A percentile compares a stretch with the other conserved stretches of the same genome.
phyloP scores from a whole-genome alignment of 495 filamentous ascomycete species.

The Aspergillus panamensis region DNA sequence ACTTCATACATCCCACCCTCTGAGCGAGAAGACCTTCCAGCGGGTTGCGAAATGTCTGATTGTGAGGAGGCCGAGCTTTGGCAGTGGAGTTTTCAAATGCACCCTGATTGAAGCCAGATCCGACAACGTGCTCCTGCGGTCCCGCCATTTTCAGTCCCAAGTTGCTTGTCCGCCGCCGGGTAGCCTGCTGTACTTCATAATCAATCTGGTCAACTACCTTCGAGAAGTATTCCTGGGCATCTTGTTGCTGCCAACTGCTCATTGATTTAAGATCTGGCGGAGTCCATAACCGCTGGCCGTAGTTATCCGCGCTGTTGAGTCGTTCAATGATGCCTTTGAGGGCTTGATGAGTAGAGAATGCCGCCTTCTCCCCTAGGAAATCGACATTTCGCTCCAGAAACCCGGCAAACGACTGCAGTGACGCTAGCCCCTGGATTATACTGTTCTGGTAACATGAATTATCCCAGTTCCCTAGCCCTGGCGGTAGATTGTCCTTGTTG shows the following conservation, averaged over 20 bases:
- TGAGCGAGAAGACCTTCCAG: constrained; percentile 87
- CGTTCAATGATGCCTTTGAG: constrained; percentile 61
- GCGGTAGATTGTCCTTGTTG: constrained; percentile 46
- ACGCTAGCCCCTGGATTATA: constrained; percentile 81
- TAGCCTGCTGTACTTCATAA: constrained; percentile 59
- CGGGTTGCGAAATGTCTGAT: constrained; percentile 52
- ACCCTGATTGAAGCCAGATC: constrained; percentile 14
- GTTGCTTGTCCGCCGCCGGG: constrained; percentile 40
- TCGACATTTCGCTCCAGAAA: constrained; percentile 51
- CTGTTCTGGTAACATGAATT: constrained; percentile 99
- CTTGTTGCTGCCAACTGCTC: constrained; percentile 93
- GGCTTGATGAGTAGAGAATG: constrained; percentile 50
- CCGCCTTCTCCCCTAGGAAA: constrained; percentile 30
- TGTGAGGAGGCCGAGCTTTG: constrained; percentile 5
- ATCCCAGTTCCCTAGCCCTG: constrained; percentile 85
- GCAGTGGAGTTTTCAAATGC: constrained; percentile 5
- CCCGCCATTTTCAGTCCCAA: constrained; percentile 43
- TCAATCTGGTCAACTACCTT: constrained; percentile 86
- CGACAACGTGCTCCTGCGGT: constrained; percentile 39
- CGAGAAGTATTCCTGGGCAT: constrained; percentile 96
- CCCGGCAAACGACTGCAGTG: constrained; percentile 58
- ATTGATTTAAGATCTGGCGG: constrained; percentile 75
- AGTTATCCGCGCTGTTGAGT: constrained; percentile 63
- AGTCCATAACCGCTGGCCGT: constrained; percentile 73
- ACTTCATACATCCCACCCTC: constrained; percentile 80